A percentile compares a stretch with the other conserved stretches of the same genome.
These are phyloP conservation scores for Podaxis mareebaensis DNA, from an alignment of 768 basidiomycete genomes.

Conservation along the genomic window DNA sequence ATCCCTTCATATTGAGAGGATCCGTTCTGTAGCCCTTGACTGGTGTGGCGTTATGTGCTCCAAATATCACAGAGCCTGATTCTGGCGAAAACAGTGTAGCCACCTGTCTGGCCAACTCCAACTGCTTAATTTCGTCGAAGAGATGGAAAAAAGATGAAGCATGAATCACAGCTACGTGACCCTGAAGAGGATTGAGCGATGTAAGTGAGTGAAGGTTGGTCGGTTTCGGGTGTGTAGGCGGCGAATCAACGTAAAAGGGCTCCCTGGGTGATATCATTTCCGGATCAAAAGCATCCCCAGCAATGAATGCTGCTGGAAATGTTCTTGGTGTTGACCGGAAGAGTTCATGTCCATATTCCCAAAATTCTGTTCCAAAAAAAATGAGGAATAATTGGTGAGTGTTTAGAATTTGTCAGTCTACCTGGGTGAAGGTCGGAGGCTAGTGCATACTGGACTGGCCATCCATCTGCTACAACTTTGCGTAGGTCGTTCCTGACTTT, in stretches of 20 bases:
- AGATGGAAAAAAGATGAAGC: slow-evolving; percentile 35
- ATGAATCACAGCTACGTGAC: slow-evolving; percentile 32
- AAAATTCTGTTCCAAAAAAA: slow-evolving; percentile 42
- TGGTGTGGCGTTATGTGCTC: background rate
- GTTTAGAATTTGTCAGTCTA: slow-evolving; percentile 3
- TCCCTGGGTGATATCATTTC: slow-evolving; percentile 35
- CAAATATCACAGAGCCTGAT: background rate
- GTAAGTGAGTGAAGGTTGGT: slow-evolving; percentile 16
- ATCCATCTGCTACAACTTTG: slow-evolving; percentile 40
- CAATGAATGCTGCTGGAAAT: slow-evolving; percentile 56
- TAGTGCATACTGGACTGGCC: slow-evolving; percentile 34
- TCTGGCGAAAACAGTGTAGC: slow-evolving; percentile 15
- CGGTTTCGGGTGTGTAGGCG: background rate
- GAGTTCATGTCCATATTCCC: slow-evolving; percentile 62
- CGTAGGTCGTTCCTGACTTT: slow-evolving; percentile 41
- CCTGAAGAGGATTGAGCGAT: slow-evolving; percentile 33
- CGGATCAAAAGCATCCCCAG: slow-evolving; percentile 55
- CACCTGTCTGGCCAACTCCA: slow-evolving; percentile 29
- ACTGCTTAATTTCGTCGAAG: slow-evolving; percentile 33
- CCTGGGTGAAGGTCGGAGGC: slow-evolving; percentile 39
- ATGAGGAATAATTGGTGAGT: background rate
- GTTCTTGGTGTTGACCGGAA: slow-evolving; percentile 51
- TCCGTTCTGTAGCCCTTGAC: background rate
- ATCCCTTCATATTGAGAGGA: background rate
- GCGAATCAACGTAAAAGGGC: slow-evolving; percentile 19